These are phyloP conservation scores for Gaeumannomyces tritici DNA, from an alignment of 2,329 filamentous ascomycete genomes.

Conservation along the genomic window DNA sequence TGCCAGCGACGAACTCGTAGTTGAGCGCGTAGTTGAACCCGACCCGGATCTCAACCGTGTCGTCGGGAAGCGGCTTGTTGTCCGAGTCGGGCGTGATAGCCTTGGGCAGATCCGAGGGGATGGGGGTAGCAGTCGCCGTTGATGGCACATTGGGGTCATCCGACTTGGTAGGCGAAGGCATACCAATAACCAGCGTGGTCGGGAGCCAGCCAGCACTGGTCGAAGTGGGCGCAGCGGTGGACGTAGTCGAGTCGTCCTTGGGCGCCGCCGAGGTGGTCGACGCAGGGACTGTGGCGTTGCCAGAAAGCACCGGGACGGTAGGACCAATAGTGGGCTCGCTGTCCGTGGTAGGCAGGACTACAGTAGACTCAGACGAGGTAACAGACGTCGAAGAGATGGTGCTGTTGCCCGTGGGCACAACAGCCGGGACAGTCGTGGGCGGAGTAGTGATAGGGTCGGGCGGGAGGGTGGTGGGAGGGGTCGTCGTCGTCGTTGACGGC, in stretches of 20 bases:
- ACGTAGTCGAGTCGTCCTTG: neutral
- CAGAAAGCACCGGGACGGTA: neutral
- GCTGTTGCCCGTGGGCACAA: neutral
- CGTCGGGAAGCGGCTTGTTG: constrained; percentile 42
- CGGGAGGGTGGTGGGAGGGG: neutral
- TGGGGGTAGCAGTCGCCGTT: constrained; percentile 33
- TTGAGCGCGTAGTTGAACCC: constrained; percentile 76
- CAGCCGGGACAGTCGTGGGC: neutral
- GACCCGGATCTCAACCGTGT: constrained; percentile 67
- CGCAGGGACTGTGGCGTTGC: constrained; percentile 6
- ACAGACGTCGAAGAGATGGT: neutral
- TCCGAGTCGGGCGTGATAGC: constrained; percentile 63
- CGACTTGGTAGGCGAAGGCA: constrained; percentile 23
- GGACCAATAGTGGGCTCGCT: neutral
- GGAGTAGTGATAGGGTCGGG: neutral
- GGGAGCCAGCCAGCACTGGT: constrained; percentile 39
- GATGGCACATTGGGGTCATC: constrained; percentile 25
- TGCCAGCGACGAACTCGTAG: constrained; percentile 70
- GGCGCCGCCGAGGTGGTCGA: neutral
- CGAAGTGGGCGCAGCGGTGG: constrained; percentile 29
- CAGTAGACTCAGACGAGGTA: neutral
- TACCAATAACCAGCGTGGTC: constrained; percentile 51
- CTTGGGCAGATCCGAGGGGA: constrained; percentile 61
- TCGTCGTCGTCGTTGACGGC: neutral
- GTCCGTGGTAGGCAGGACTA: neutral